These are phyloP conservation scores for Coccomyxa sp. DNA, from an alignment of 139 green algal species.

Conservation along the genomic window DNA sequence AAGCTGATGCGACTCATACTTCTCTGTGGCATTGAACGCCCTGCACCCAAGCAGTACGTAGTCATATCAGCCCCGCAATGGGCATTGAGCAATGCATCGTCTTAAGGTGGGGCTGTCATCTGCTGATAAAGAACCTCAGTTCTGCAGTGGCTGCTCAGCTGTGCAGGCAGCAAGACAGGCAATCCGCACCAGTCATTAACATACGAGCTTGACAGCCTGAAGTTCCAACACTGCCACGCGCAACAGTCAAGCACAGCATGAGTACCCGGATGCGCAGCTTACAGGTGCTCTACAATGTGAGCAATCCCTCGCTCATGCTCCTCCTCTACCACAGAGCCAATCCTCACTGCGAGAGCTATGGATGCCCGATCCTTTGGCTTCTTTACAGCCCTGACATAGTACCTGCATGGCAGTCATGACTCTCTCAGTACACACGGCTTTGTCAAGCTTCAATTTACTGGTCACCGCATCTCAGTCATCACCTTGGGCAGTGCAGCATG, in stretches of 20 bases:
- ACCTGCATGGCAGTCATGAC: slow-evolving; percentile 35
- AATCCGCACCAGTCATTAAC: background rate
- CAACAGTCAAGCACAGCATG: background rate
- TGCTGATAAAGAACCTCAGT: too few species aligned
- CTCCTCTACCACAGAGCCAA: slow-evolving; percentile 56
- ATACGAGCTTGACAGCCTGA: background rate
- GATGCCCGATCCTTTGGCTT: slow-evolving; percentile 69
- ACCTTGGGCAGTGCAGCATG: too few species aligned
- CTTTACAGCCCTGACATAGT: slow-evolving; percentile 63
- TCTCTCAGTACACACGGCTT: background rate
- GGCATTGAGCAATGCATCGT: too few species aligned
- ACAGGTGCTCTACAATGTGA: slow-evolving; percentile 86
- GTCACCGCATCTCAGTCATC: too few species aligned
- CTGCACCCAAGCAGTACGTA: background rate
- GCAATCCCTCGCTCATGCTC: slow-evolving; percentile 68
- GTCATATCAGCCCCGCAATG: background rate
- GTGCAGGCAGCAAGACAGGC: slow-evolving; percentile 56
- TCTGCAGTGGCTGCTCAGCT: too few species aligned
- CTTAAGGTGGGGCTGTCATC: too few species aligned
- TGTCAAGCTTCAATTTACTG: too few species aligned
- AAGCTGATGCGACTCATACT: slow-evolving; percentile 76
- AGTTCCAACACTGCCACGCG: background rate
- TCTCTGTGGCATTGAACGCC: slow-evolving; percentile 19
- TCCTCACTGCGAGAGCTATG: slow-evolving; percentile 60
- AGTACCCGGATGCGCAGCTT: too few species aligned